Percentiles rank a stretch among this genome's conserved stretches.
These are phyloP conservation scores for Penicillium sp. DNA, from an alignment of 2,329 filamentous ascomycete species.

Conservation along the genomic window DNA sequence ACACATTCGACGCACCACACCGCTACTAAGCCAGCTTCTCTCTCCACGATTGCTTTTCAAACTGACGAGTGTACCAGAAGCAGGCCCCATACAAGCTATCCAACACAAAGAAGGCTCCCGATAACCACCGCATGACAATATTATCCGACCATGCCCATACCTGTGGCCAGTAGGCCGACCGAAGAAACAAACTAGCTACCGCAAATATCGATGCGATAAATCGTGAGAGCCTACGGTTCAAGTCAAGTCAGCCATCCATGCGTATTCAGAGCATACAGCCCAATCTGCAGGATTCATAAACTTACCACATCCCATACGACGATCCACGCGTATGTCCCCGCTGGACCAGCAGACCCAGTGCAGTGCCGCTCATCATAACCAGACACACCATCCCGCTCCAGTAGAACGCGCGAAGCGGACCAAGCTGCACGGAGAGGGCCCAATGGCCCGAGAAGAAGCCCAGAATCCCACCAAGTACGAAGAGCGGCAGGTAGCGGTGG, in stretches of 20 bases:
- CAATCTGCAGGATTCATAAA: neutral
- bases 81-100: constrained; percentile 19
- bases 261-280: neutral
- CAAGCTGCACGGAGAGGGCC: neutral
- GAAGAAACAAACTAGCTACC: constrained; percentile 5
- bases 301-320: constrained; percentile 22
- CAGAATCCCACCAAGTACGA: neutral
- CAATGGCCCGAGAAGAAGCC: constrained; percentile 4
- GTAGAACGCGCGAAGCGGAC: constrained; percentile 7
- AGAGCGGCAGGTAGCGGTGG: neutral
- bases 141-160: constrained; percentile 17
- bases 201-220: constrained; percentile 18
- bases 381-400: constrained; percentile 18
- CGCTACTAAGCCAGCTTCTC: neutral
- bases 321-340: constrained; percentile 18
- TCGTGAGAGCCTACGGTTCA: constrained; percentile 14
- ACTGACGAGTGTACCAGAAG: constrained; percentile 15
- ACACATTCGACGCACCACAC: too few relatives aligned
- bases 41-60: neutral
- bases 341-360: constrained; percentile 15
- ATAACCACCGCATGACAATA: constrained; percentile 19
- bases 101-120: constrained; percentile 9
- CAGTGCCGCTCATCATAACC: constrained; percentile 14
- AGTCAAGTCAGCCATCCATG: neutral
- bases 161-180: constrained; percentile 18